Evolutionary conservation across 768 basidiomycete genomes (phyloP), one percentile per base, ranked within the genome.

Genomic region (Lentinula guzmanii): DNA sequence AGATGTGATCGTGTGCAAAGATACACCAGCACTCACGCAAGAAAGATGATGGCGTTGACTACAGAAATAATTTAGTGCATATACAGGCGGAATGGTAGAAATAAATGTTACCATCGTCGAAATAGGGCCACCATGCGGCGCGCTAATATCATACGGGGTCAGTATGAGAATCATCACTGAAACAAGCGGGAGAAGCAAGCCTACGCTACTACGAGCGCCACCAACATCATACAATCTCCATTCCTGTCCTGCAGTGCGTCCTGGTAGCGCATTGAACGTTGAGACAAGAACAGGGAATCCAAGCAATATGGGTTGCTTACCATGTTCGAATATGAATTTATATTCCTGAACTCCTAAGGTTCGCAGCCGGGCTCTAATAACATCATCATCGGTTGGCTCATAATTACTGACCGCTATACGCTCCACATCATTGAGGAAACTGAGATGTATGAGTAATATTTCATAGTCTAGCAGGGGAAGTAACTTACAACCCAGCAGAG

Each of bases 161-260:
- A 51, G 24, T 56, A 62, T 31, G 66, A 65, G 50, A 31, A 42
- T 45, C 39, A 61, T 33, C 60, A 52, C 55, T 7, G 28, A 28
- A 28, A 28, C 28, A 28, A 54, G 55, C 57, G 4, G 69, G 64
- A 53, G 75, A 74, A 58, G 64, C 66, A 3, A 34, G 69, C 86
- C 72, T 64, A 90, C 89, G 63, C 77, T 82, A 58, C 83, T 88
- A 64, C 86, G 78, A 39, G 86, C 86, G 18, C 90, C 90, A 37
- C 91, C 90, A 33, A 93, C 89, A 68, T 93, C 91, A 68, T 89
- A 93, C 65, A 93, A 77, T 50, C 86, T 72, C 90, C 90, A 92
- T 69, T 91, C 90, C 61, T 79, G 84, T 1, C 86, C 87, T 61
- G 80, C 77, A 10, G 83, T 82, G 61, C 77, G 73, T 33, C 83